Percentiles rank a stretch among this genome's conserved stretches.
phyloP scores from a whole-genome alignment of 352 stramenopile genomes.

The Thraustotheca clavata region DNA sequence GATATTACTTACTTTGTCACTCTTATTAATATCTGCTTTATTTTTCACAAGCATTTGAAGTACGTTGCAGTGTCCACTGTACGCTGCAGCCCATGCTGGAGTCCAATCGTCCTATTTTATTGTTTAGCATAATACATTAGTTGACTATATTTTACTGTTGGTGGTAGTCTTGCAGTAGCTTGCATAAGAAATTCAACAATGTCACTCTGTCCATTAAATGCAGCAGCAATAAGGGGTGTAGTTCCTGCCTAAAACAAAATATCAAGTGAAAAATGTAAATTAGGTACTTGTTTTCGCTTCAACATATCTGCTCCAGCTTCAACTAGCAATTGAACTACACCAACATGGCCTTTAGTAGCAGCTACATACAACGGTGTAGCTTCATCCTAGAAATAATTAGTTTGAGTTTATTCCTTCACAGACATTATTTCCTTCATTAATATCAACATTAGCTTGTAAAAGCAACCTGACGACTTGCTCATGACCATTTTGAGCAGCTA shows the following conservation, averaged over 20 bases:
- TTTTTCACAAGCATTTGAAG: not conserved
- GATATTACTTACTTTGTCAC: no score
- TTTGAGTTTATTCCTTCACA: no score
- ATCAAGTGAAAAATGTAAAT: no score
- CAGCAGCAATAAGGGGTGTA: not conserved
- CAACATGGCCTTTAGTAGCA: no score
- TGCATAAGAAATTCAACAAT: not conserved
- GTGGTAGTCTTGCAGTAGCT: no score
- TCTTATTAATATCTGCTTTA: not conserved
- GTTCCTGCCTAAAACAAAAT: not conserved
- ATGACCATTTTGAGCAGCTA: not conserved
- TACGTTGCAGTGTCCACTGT: no score
- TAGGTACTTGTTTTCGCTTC: no score
- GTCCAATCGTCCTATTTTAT: no score
- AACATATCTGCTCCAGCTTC: not conserved
- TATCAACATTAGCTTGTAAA: not conserved
- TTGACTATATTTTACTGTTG: constrained; percentile 4
- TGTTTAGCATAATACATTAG: not conserved
- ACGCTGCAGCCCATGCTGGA: no score
- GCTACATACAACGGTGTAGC: no score
- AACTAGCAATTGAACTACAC: no score
- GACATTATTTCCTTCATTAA: not conserved
- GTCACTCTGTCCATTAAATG: not conserved
- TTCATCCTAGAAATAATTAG: no score
- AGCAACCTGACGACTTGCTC: not conserved